Conservation (phyloP, 176 grass and related monocot species). For the Themeda triandra region DNA sequence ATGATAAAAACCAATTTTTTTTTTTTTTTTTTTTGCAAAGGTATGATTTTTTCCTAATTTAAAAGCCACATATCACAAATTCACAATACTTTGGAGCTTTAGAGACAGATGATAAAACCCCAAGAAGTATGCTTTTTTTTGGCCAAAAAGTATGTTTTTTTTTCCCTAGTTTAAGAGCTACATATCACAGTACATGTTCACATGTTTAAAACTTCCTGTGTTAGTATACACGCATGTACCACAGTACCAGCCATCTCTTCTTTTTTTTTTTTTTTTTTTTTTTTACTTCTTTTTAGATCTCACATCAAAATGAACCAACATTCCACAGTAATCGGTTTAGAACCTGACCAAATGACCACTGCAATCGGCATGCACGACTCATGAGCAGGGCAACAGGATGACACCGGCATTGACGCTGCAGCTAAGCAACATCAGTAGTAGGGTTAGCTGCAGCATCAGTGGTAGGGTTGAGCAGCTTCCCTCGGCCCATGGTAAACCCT, state of each 20-base stretch:
- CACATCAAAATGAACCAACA: constrained; percentile 36
- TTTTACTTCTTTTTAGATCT: neutral
- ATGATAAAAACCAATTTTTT: too few species aligned
- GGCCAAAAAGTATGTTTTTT: neutral
- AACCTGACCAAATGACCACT: neutral
- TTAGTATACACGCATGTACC: constrained; percentile 43
- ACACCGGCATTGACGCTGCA: neutral
- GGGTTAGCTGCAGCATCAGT: neutral
- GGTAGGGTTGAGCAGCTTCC: constrained; percentile 48
- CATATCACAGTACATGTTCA: constrained; percentile 22
- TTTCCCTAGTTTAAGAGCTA: constrained; percentile 14
- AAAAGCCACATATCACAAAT: too few species aligned
- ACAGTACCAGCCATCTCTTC: neutral
- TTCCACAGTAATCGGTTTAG: neutral
- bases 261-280: too few species aligned
- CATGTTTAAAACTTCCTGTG: constrained; percentile 14
- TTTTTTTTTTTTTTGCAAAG: too few species aligned
- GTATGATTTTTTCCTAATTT: too few species aligned
- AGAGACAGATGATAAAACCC: neutral
- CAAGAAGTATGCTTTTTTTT: too few species aligned
- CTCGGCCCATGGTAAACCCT: constrained; percentile 87
- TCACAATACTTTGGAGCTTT: too few species aligned
- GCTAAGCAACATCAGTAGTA: constrained; percentile 10
- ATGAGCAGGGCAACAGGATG: neutral
- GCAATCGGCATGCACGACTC: neutral